Evolutionary conservation across 768 basidiomycete species (phyloP).

Genomic region (Trichaptum fuscoviolaceum): DNA sequence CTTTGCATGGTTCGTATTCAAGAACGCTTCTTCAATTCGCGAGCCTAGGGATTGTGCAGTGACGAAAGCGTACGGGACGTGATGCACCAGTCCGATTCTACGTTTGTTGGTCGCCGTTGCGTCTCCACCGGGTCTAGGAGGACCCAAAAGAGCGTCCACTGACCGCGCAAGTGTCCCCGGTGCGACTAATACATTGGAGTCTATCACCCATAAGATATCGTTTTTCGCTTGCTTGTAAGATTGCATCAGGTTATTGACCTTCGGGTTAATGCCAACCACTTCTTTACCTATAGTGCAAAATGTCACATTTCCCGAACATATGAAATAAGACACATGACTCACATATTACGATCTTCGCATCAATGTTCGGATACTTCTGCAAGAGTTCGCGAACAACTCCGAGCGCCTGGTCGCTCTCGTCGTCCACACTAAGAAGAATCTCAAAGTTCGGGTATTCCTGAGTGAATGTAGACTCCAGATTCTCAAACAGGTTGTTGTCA

Average conservation of each 20-base stretch:
- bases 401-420: constrained; percentile 85
- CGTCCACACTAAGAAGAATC: constrained; percentile 87
- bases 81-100: constrained; percentile 85
- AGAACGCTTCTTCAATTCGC: constrained; percentile 84
- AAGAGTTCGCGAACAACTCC: constrained; percentile 73
- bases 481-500: constrained; percentile 94
- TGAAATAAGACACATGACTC: constrained; percentile 15
- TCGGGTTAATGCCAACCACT: constrained; percentile 88
- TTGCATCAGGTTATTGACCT: constrained; percentile 92
- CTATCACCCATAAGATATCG: constrained; percentile 94
- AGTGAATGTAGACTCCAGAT: constrained; percentile 86
- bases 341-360: constrained; percentile 76
- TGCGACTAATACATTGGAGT: constrained; percentile 85
- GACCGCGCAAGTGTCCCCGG: constrained; percentile 78
- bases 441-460: constrained; percentile 93
- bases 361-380: constrained; percentile 69
- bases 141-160: constrained; percentile 63
- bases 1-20: constrained; percentile 97
- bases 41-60: constrained; percentile 71
- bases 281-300: constrained; percentile 56
- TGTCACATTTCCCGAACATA: constrained; percentile 3
- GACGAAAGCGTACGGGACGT: constrained; percentile 85
- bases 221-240: constrained; percentile 76
- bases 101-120: constrained; percentile 28
- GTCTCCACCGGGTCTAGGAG: constrained; percentile 11